Evolutionary conservation across 495 filamentous ascomycete genomes (phyloP).

Genomic region (Sordaria brevicollis): DNA sequence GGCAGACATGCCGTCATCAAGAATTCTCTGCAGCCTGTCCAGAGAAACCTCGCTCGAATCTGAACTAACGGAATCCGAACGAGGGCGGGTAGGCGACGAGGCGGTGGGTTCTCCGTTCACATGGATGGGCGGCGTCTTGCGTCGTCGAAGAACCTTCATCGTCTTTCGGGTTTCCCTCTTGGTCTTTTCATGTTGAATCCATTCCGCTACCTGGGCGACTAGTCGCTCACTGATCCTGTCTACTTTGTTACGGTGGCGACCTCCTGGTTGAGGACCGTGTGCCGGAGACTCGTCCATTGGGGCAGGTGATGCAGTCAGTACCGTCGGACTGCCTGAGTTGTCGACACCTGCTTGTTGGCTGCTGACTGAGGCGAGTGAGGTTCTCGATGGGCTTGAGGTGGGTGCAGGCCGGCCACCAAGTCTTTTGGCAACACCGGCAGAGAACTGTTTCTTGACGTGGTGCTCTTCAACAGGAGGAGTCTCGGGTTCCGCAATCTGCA

Average conservation of each 20-base stretch:
- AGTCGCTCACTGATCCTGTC: slow-evolving; percentile 41
- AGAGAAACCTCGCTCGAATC: slow-evolving; percentile 52
- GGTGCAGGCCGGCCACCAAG: slow-evolving; percentile 31
- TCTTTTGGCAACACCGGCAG: slow-evolving; percentile 28
- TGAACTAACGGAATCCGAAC: slow-evolving; percentile 38
- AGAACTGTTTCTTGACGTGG: slow-evolving; percentile 33
- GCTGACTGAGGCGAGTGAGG: slow-evolving; percentile 26
- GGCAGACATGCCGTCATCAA: slow-evolving; percentile 47
- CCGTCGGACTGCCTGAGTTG: slow-evolving; percentile 7
- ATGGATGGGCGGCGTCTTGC: slow-evolving; percentile 17
- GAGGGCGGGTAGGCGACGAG: slow-evolving; percentile 6
- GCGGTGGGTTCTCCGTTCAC: background rate
- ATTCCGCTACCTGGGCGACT: slow-evolving; percentile 62
- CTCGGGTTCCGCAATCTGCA: slow-evolving; percentile 39
- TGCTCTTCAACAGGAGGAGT: slow-evolving; percentile 24
- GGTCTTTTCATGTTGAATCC: slow-evolving; percentile 67
- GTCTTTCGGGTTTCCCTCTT: slow-evolving; percentile 47
- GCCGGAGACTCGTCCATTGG: slow-evolving; percentile 20
- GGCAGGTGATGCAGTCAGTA: slow-evolving; percentile 15
- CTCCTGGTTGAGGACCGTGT: slow-evolving; percentile 14
- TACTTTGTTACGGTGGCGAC: slow-evolving; percentile 25
- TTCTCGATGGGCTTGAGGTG: slow-evolving; percentile 22
- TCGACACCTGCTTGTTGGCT: slow-evolving; percentile 28
- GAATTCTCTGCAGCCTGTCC: slow-evolving; percentile 59
- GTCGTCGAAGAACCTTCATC: slow-evolving; percentile 20